Conservation (phyloP, 306 rosid species). For the Sicyos edulis region DNA sequence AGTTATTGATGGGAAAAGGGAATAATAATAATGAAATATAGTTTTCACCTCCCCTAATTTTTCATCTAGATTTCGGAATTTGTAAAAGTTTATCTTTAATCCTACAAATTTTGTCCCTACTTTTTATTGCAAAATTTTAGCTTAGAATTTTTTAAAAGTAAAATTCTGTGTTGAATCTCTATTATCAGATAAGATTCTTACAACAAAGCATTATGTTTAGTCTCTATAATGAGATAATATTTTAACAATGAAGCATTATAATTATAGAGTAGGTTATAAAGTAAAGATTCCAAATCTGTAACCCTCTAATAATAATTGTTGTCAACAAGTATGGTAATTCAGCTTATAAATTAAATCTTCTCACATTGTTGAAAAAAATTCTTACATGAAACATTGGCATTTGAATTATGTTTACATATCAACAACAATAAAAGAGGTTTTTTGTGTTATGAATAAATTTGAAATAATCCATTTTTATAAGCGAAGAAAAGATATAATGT, state of each 20-base stretch:
- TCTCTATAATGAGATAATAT: neutral
- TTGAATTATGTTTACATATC: too few species aligned
- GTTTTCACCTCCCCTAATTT: neutral
- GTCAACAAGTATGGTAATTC: too few species aligned
- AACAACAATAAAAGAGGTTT: neutral
- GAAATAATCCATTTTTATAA: too few species aligned
- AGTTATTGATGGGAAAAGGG: constrained; percentile 6
- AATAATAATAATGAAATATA: neutral
- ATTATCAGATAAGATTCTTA: too few species aligned
- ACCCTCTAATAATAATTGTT: neutral
- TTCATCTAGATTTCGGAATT: neutral
- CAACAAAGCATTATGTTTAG: too few species aligned
- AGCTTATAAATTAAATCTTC: too few species aligned
- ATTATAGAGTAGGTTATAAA: too few species aligned
- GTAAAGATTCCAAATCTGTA: neutral
- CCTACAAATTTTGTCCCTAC: neutral
- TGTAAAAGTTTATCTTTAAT: neutral
- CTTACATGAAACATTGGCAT: too few species aligned
- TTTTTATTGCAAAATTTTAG: neutral
- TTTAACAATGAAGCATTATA: neutral
- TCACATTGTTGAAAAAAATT: too few species aligned
- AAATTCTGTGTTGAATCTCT: neutral
- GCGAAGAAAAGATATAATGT: neutral
- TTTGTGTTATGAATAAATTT: too few species aligned
- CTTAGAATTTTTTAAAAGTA: neutral